A percentile compares a stretch with the other conserved stretches of the same genome.
Evolutionary conservation across 2,329 filamentous ascomycete genomes (phyloP).

Genomic region (Calonectria henricotiae): DNA sequence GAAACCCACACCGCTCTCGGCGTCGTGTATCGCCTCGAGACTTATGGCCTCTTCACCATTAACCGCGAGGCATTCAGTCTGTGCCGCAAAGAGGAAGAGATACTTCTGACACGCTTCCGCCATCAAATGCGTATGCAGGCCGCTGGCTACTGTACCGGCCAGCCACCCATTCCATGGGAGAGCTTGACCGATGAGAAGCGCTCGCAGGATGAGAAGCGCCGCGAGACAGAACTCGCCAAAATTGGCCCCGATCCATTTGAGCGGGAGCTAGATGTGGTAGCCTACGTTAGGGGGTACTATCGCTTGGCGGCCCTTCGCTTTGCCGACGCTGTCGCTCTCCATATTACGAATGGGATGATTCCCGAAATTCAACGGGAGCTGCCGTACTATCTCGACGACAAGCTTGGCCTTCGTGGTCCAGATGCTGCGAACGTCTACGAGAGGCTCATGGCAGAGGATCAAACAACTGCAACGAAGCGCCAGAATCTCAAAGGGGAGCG

Average conservation of each 20-base stretch:
- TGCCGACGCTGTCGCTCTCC: constrained; percentile 69
- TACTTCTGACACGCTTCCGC: constrained; percentile 65
- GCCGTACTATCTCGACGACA: constrained; percentile 62
- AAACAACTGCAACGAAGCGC: constrained; percentile 60
- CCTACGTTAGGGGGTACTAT: constrained; percentile 80
- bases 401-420: constrained; percentile 61
- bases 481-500: constrained; percentile 62
- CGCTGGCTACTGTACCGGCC: constrained; percentile 52
- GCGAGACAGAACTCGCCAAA: constrained; percentile 62
- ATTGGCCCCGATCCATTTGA: constrained; percentile 73
- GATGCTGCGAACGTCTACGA: constrained; percentile 57
- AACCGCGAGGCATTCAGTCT: constrained; percentile 66
- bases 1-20: constrained; percentile 60
- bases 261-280: constrained; percentile 74
- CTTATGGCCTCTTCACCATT: constrained; percentile 72
- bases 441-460: constrained; percentile 67
- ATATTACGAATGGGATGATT: constrained; percentile 67
- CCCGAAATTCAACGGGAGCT: constrained; percentile 62
- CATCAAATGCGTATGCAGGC: constrained; percentile 67
- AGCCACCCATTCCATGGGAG: constrained; percentile 60
- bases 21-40: constrained; percentile 70
- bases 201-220: constrained; percentile 61
- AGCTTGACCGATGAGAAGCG: constrained; percentile 67
- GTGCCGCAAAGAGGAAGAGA: constrained; percentile 65
- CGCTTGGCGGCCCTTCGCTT: constrained; percentile 77